Conservation (phyloP, 202 grass and related monocot species). For the Setaria italica region DNA sequence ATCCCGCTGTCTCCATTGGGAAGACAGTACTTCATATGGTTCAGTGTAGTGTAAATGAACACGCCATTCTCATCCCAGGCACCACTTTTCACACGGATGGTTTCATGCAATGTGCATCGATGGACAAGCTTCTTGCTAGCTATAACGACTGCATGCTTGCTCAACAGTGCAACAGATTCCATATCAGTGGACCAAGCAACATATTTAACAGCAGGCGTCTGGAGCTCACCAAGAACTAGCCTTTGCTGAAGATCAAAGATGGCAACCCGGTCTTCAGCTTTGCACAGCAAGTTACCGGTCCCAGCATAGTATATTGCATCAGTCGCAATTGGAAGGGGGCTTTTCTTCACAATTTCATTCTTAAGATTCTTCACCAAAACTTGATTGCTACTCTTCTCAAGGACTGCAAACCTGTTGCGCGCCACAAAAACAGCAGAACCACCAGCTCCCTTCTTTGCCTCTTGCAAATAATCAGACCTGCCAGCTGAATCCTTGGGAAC, state of each 20-base stretch:
- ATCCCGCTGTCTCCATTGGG: constrained; percentile 97
- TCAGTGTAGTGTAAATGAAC: constrained; percentile 92
- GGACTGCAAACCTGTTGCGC: constrained; percentile 93
- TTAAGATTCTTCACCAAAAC: constrained; percentile 95
- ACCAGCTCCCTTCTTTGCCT: constrained; percentile 90
- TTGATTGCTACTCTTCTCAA: constrained; percentile 97
- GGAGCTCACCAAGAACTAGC: constrained; percentile 91
- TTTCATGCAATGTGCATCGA: constrained; percentile 90
- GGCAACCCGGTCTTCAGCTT: constrained; percentile 82
- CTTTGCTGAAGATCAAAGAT: constrained; percentile 99
- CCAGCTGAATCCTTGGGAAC: constrained; percentile 80
- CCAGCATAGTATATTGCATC: constrained; percentile 98
- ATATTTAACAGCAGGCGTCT: constrained; percentile 86
- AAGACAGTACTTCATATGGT: constrained; percentile 99
- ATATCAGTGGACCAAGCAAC: constrained; percentile 94
- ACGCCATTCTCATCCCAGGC: constrained; percentile 98
- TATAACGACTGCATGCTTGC: constrained; percentile 95
- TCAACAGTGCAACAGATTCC: constrained; percentile 51
- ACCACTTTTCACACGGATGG: constrained; percentile 97
- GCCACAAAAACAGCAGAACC: constrained; percentile 94
- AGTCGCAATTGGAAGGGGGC: constrained; percentile 75
- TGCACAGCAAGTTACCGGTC: constrained; percentile 92
- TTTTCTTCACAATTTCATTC: constrained; percentile 98
- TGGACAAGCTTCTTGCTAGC: constrained; percentile 92
- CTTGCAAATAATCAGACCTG: constrained; percentile 79